Percentiles rank a stretch among this genome's conserved stretches.
phyloP scores from a whole-genome alignment of 192 early-diverging fungal genomes.

The Coemansia sp. region DNA sequence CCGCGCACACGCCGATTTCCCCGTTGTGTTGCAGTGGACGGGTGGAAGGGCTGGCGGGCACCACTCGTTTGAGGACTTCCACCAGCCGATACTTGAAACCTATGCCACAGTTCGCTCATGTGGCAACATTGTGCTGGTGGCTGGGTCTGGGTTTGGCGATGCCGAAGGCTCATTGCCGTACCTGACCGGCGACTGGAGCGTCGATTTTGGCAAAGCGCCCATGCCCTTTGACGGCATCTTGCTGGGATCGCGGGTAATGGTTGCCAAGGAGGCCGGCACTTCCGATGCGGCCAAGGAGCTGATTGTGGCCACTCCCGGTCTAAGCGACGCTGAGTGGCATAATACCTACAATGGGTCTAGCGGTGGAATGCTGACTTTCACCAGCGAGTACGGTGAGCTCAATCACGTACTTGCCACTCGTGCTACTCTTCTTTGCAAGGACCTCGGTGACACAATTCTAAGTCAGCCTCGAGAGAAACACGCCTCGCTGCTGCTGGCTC shows the following conservation, averaged over 20 bases:
- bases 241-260: conserved; percentile 96
- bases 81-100: conserved; percentile 76
- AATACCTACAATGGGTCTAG: conserved; percentile 70
- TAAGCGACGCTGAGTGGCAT: conserved; percentile 77
- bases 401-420: conserved; percentile 90
- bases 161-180: conserved; percentile 82
- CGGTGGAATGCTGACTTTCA: conserved; percentile 80
- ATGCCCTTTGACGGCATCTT: conserved; percentile 97
- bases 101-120: conserved; percentile 67
- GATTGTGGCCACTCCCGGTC: conserved; percentile 79
- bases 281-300: conserved; percentile 78
- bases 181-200: conserved; percentile 89
- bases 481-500: conserved; percentile 59
- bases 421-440: conserved; percentile 71
- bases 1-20: conserved; percentile 72
- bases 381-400: conserved; percentile 87
- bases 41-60: conserved; percentile 95
- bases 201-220: conserved; percentile 69
- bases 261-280: conserved; percentile 80
- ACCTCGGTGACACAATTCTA: conserved; percentile 78
- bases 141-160: conserved; percentile 89
- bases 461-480: conserved; percentile 79
- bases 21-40: conserved; percentile 92
- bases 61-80: conserved; percentile 95
- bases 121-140: conserved; percentile 78